Base-by-base conservation (phyloP, 1,284 basidiomycete species). In the Ustilago xerochloae region DNA sequence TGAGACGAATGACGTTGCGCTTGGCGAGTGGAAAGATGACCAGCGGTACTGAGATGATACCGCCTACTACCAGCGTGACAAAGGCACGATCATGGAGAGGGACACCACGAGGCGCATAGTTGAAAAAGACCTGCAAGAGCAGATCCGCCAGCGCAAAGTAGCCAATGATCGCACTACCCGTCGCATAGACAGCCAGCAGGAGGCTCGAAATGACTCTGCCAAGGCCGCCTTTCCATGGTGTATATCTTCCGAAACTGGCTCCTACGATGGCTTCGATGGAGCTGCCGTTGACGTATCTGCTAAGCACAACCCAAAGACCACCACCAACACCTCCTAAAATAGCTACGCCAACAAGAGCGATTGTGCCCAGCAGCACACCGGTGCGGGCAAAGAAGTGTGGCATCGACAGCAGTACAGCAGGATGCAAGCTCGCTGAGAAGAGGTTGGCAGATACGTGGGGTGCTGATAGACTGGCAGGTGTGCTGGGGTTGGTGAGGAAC, bases 101-200 rank as follows among this genome's bases (percentile, higher is more conserved):
- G 8, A 77, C 61, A 6, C 80, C 80, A 4, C 66, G 70, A 12
- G 64, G 67, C 1, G 73, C 64, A 39, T 83, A 83, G 70, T 82
- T 75, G 57, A 82, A 77, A 24, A 79, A 78, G 22, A 83, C 77
- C 33, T 82, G 82, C 8, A 82, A 62, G 0, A 84, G 63, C 35
- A 82, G 60, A 56, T 84, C 80, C 2, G 80, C 79, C 26, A 82
- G 65, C 6, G 81, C 79, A 64, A 81, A 79, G 63, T 84, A 83
- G 30, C 78, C 81, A 24, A 84, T 72, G 48, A 81, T 69, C 20
- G 82, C 82, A 20, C 75, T 73, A 7, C 80, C 80, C 3, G 78
- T 81, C n/a, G 81, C 79, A 39, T 84, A 83, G 1, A 68, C 29
- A 6, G 77, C 79, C 1, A 83, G 62, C 9, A 80, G 51, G 4